These are phyloP conservation scores for Wickerhamiella pararugosa DNA, from an alignment of 1,139 yeast species.

Conservation along the genomic window DNA sequence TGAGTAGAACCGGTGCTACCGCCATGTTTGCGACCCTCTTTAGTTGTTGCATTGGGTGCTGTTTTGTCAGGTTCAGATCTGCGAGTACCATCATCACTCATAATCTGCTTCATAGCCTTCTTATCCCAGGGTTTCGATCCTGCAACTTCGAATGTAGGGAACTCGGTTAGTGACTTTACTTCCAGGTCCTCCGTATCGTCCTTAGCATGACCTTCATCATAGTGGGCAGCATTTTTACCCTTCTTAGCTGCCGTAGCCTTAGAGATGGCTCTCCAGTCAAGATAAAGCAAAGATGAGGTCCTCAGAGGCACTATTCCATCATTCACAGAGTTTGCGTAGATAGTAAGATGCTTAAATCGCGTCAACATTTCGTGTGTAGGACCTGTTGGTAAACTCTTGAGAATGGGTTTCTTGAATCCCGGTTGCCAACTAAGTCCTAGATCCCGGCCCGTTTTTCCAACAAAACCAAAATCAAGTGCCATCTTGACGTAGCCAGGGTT, in stretches of 20 bases:
- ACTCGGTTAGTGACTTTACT: background rate
- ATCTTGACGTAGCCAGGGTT: slow-evolving; percentile 78
- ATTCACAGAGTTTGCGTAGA: slow-evolving; percentile 65
- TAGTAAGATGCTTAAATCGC: slow-evolving; percentile 51
- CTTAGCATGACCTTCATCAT: slow-evolving; percentile 1
- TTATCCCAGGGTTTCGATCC: too few species aligned
- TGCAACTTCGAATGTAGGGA: background rate
- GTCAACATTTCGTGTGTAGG: slow-evolving; percentile 57
- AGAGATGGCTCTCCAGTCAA: slow-evolving; percentile 55
- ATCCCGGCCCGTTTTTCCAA: slow-evolving; percentile 91
- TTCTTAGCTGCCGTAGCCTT: slow-evolving; percentile 34
- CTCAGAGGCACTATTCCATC: slow-evolving; percentile 92
- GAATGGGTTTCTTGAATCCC: slow-evolving; percentile 37
- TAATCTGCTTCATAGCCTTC: too few species aligned
- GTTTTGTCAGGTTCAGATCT: too few species aligned
- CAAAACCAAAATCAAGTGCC: slow-evolving; percentile 75
- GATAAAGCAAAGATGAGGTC: slow-evolving; percentile 64
- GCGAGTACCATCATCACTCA: too few species aligned
- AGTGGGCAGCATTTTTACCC: slow-evolving; percentile 16
- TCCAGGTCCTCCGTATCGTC: background rate
- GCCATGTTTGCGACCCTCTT: background rate
- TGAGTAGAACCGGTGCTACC: slow-evolving; percentile 5
- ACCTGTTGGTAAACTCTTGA: slow-evolving; percentile 64
- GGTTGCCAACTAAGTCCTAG: slow-evolving; percentile 45
- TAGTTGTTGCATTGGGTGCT: background rate